Conservation (phyloP, 2,329 filamentous ascomycete species). For the Fragosphaeria purpurea region DNA sequence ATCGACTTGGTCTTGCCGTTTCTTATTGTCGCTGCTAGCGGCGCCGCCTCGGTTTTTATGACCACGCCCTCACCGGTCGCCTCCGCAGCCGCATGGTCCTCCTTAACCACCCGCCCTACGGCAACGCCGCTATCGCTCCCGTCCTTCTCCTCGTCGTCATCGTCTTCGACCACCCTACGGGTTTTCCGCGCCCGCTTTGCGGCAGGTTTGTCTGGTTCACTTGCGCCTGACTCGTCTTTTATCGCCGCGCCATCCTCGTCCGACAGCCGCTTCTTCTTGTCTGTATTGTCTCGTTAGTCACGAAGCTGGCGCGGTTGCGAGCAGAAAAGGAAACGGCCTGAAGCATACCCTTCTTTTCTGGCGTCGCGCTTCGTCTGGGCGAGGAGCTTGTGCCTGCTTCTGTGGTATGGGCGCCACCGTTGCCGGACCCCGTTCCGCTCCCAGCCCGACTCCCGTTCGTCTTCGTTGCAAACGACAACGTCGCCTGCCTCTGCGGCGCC, state of each 20-base stretch:
- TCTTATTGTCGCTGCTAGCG: conserved; percentile 17
- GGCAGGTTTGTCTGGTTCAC: conserved; percentile 47
- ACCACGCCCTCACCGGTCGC: background rate
- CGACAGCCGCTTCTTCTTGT: conserved; percentile 13
- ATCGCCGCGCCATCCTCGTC: conserved; percentile 3
- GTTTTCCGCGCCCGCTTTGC: conserved; percentile 45
- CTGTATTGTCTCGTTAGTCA: background rate
- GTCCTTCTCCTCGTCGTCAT: conserved; percentile 34
- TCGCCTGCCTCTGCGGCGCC: conserved; percentile 60
- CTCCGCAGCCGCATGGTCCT: background rate
- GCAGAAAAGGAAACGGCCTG: too few species aligned
- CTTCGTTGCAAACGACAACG: conserved; percentile 59
- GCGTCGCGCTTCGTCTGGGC: conserved; percentile 28
- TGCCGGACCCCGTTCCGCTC: background rate
- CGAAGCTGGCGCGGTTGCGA: too few species aligned
- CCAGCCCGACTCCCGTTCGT: conserved; percentile 8
- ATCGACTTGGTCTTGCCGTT: conserved; percentile 33
- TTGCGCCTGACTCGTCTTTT: conserved; percentile 27
- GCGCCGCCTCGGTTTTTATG: background rate
- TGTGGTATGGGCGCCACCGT: background rate
- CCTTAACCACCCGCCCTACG: background rate
- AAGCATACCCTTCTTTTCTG: conserved; percentile 26
- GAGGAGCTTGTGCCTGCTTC: conserved; percentile 13
- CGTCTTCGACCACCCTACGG: conserved; percentile 40
- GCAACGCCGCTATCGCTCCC: too few species aligned